Evolutionary conservation across 2,329 filamentous ascomycete genomes (phyloP), one percentile per base, ranked within the genome.

Genomic region (Epichloe aotearoae): DNA sequence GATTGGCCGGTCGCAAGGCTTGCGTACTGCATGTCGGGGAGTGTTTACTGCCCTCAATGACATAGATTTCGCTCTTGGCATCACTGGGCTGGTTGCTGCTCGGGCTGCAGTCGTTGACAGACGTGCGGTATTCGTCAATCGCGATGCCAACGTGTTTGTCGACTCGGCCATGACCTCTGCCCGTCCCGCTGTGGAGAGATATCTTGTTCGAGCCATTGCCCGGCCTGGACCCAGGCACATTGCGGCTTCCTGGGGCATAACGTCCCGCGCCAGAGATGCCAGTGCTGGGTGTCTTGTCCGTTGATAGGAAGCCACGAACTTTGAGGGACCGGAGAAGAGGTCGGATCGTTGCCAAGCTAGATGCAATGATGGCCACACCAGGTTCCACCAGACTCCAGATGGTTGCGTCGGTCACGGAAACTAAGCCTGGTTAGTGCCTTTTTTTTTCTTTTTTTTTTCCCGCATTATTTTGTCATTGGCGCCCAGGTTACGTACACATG

Each of bases 301-400:
- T 69, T 0, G 70, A 66, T 4, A 66, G 65, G 57, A 77, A 77
- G 6, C 74, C 75, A 20, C 57, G 67, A 12, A 77, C 61, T 54
- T 64, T 68, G 63, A 71, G 66, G n/a, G 65, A 63, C 37, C 74
- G 73, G 37, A 79, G 69, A 1, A 79, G 66, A 4, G 76, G 76
- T 3, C 75, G 72, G 34, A 79, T 74, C 5, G 76, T 79, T 20
- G 73, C 73, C 11, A 79, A 64, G 53, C 73, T 76, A 2, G 75
- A 71, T 12, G 76, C 76, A 26, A 73, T 61, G 44, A 79, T 79
- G 52, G 75, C 75, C 20, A 79, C 70, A 5, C 74, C 75, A 2
- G 75, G 75, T 57, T 79, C 76, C 49, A 79, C 65, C n/a, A 79
- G 62, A 10, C 74, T 78, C 76, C 76, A 79, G 6, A 78, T 67